Conservation (phyloP, 768 basidiomycete species). For the Piloderma croceum region DNA sequence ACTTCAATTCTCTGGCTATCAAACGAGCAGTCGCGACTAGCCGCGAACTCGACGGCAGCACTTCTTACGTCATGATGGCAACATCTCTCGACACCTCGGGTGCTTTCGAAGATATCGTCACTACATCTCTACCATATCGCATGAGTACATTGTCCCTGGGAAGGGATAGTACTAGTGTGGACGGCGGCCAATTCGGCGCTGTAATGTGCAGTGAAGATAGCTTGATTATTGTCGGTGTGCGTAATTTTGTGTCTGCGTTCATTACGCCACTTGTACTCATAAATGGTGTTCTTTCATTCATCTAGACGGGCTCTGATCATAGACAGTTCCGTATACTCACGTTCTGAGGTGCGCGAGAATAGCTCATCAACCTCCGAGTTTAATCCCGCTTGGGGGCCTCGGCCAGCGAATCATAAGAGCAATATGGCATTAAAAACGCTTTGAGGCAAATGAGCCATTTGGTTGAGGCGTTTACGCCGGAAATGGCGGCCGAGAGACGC, state of each 20-base stretch:
- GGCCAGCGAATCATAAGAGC: no score
- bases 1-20: slow-evolving; percentile 45
- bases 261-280: no score
- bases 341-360: no score
- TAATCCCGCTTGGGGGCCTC: no score
- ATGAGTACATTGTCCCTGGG: slow-evolving; percentile 25
- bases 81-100: slow-evolving; percentile 20
- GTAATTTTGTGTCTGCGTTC: no score
- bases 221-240: slow-evolving; percentile 46
- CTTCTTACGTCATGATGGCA: slow-evolving; percentile 17
- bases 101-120: slow-evolving; percentile 37
- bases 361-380: no score
- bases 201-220: slow-evolving; percentile 56
- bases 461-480: no score
- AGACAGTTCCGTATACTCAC: slow-evolving; percentile 26
- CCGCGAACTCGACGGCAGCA: slow-evolving; percentile 6
- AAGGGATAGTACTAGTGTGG: slow-evolving; percentile 2
- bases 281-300: no score
- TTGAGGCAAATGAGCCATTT: no score
- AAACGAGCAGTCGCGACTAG: slow-evolving; percentile 17
- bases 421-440: no score
- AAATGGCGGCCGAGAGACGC: no score
- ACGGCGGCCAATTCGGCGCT: slow-evolving; percentile 19
- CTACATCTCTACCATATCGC: slow-evolving; percentile 44
- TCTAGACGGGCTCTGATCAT: slow-evolving; percentile 13